phyloP scores from a whole-genome alignment of 805 yeast genomes.

The Candida koratica region DNA sequence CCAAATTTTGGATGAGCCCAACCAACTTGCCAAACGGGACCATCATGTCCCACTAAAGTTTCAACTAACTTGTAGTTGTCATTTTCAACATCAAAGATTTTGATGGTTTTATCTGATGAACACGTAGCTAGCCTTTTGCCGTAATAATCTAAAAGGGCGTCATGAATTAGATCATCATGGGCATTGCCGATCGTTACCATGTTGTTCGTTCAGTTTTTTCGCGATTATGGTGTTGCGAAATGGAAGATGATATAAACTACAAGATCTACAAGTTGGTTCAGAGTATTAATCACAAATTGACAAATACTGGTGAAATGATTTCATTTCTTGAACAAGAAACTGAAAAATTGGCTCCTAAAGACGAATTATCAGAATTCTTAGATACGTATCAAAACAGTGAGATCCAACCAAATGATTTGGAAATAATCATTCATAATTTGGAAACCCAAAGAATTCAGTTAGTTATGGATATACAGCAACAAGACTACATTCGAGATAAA shows the following conservation, averaged over 20 bases:
- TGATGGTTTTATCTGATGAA: slow-evolving; percentile 93
- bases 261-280: slow-evolving; percentile 10
- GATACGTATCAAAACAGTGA: slow-evolving; percentile 7
- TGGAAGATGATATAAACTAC: slow-evolving; percentile 15
- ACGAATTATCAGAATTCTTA: slow-evolving; percentile 11
- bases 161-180: slow-evolving; percentile 91
- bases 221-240: slow-evolving; percentile 2
- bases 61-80: slow-evolving; percentile 77
- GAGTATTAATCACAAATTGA: slow-evolving; percentile 5
- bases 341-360: slow-evolving; percentile 18
- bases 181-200: slow-evolving; percentile 87
- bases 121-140: slow-evolving; percentile 95
- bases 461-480: slow-evolving; percentile 38
- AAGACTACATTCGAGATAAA: slow-evolving; percentile 30
- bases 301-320: slow-evolving; percentile 16
- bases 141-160: slow-evolving; percentile 94
- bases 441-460: slow-evolving; percentile 28
- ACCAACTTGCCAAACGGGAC: slow-evolving; percentile 97
- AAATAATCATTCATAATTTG: slow-evolving; percentile 14
- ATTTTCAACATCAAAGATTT: slow-evolving; percentile 87
- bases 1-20: slow-evolving; percentile 99
- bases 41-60: slow-evolving; percentile 89
- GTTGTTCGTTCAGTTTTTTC: slow-evolving; percentile 8
- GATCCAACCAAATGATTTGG: neutral
- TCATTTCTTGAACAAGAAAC: slow-evolving; percentile 18